Evolutionary conservation across 768 basidiomycete genomes (phyloP).

Genomic region (Chlorophyllum brunneum): DNA sequence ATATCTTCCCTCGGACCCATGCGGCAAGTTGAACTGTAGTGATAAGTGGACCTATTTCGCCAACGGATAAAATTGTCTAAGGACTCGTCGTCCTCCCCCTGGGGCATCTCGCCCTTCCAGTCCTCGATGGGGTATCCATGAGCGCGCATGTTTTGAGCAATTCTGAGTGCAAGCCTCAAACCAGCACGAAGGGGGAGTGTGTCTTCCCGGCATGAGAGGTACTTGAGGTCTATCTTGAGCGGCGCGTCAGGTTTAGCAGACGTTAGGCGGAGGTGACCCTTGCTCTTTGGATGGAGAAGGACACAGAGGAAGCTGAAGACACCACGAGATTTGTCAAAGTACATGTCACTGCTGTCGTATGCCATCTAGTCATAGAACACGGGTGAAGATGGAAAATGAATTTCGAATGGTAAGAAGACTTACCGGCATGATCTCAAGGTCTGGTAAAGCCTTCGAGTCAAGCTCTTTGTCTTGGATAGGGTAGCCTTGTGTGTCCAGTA

Average conservation of each 20-base stretch:
- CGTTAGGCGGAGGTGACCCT: conserved; percentile 34
- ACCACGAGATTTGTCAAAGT: conserved; percentile 18
- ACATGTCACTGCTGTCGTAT: conserved; percentile 1
- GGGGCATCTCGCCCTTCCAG: conserved; percentile 31
- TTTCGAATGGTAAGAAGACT: background rate
- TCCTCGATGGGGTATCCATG: conserved; percentile 30
- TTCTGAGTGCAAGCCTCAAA: conserved; percentile 33
- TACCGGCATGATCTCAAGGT: conserved; percentile 35
- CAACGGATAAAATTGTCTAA: conserved; percentile 33
- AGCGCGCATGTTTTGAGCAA: conserved; percentile 36
- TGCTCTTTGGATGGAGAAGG: conserved; percentile 34
- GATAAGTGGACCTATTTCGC: conserved; percentile 42
- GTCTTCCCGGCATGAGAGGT: conserved; percentile 39
- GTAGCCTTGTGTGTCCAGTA: conserved; percentile 19
- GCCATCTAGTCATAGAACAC: background rate
- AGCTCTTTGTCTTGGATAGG: conserved; percentile 16
- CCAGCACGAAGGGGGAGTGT: conserved; percentile 38
- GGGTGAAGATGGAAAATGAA: background rate
- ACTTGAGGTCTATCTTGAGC: conserved; percentile 45
- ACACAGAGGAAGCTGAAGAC: conserved; percentile 19
- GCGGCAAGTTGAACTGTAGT: conserved; percentile 41
- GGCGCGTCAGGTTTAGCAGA: conserved; percentile 38
- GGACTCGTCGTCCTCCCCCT: conserved; percentile 36
- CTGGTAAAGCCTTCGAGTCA: conserved; percentile 26
- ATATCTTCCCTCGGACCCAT: conserved; percentile 37